A percentile compares a stretch with the other conserved stretches of the same genome.
Evolutionary conservation across 352 stramenopile genomes (phyloP).

Genomic region (Phytophthora quininea): DNA sequence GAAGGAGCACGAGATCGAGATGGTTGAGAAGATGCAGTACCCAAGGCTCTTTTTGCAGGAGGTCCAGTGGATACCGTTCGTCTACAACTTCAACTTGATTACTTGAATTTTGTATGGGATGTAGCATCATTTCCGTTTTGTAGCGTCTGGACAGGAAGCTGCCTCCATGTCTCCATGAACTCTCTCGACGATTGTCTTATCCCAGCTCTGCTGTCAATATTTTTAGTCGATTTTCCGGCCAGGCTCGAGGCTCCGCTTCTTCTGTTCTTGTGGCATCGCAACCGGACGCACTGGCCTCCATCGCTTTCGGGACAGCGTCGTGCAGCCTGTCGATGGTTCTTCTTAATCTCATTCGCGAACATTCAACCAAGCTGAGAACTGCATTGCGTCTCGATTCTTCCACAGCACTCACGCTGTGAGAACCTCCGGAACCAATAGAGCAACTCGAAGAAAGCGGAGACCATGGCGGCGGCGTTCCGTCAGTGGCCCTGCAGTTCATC

Average conservation of each 20-base stretch:
- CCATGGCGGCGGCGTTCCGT: slow-evolving; percentile 22
- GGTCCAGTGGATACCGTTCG: slow-evolving; percentile 1
- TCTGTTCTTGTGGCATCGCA: slow-evolving; percentile 2
- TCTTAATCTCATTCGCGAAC: slow-evolving; percentile 16
- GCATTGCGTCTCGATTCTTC: background rate
- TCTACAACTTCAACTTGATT: slow-evolving; percentile 33
- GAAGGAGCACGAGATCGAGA: slow-evolving; percentile 9
- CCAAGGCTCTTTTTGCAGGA: slow-evolving; percentile 10
- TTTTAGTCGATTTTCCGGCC: slow-evolving; percentile 14
- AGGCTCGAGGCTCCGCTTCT: slow-evolving; percentile 15
- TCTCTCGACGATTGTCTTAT: slow-evolving; percentile 3
- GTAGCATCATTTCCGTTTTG: background rate
- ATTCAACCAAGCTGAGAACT: slow-evolving; percentile 7
- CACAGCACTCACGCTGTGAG: slow-evolving; percentile 25
- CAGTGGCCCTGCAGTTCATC: slow-evolving; percentile 49
- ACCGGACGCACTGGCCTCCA: no score
- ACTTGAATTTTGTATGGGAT: slow-evolving; percentile 4
- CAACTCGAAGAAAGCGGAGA: slow-evolving; percentile 12
- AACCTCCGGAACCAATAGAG: background rate
- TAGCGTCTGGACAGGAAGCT: background rate
- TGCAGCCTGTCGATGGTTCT: background rate
- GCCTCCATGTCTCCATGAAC: background rate
- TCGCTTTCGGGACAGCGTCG: no score
- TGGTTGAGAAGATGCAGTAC: slow-evolving; percentile 18
- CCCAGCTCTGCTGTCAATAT: slow-evolving; percentile 11